Evolutionary conservation across 2,329 filamentous ascomycete genomes (phyloP).

Genomic region (Alternaria burnsii): DNA sequence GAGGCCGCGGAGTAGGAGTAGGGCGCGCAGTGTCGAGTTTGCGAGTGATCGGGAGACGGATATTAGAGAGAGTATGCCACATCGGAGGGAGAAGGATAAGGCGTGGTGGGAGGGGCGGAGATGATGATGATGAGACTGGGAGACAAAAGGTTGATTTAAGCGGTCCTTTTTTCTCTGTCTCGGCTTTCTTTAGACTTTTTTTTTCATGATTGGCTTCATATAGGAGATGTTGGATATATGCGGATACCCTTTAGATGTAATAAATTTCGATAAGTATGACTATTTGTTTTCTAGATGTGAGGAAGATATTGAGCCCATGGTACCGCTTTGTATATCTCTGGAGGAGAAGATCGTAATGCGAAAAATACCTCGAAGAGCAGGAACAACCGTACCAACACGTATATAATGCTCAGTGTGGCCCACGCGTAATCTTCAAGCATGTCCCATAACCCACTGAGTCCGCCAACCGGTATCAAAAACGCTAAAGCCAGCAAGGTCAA

Average conservation of each 20-base stretch:
- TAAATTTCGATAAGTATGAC: not conserved
- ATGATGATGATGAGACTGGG: not conserved
- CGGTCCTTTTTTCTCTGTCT: not conserved
- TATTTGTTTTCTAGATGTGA: not conserved
- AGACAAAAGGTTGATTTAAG: not conserved
- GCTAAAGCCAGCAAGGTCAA: no score
- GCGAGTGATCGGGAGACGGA: conserved; percentile 43
- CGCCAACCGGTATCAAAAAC: no score
- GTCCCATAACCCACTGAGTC: no score
- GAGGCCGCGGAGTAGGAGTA: conserved; percentile 26
- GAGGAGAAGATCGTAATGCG: not conserved
- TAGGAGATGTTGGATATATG: conserved; percentile 13
- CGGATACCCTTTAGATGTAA: conserved; percentile 20
- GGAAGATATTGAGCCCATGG: not conserved
- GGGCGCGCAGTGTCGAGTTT: conserved; percentile 37
- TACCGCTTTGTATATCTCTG: not conserved
- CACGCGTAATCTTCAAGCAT: no score
- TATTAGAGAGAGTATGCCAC: conserved; percentile 45
- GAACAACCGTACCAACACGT: not conserved
- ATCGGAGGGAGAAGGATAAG: conserved; percentile 43
- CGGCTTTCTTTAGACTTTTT: not conserved
- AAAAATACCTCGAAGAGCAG: not conserved
- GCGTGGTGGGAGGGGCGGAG: conserved; percentile 48
- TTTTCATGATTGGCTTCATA: not conserved
- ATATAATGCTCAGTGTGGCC: no score